Percentiles rank a stretch among this genome's conserved stretches.
These are phyloP conservation scores for Kodamaea anthophila DNA, from an alignment of 1,139 yeast genomes.

Conservation along the genomic window DNA sequence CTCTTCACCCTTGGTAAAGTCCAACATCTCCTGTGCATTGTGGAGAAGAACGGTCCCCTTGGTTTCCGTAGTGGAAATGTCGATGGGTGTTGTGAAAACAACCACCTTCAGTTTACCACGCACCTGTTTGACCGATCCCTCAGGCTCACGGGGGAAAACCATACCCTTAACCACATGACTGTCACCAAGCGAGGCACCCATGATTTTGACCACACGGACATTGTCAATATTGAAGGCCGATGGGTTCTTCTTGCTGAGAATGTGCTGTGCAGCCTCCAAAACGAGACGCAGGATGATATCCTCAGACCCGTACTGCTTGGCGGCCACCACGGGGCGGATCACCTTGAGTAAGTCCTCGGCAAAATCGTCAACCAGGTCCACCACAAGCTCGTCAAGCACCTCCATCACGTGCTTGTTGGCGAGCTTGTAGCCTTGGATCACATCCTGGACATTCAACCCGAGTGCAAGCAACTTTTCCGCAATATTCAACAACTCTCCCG, in stretches of 20 bases:
- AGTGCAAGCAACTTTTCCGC: slow-evolving; percentile 79
- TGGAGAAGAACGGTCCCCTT: slow-evolving; percentile 94
- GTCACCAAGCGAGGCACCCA: slow-evolving; percentile 78
- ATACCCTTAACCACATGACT: slow-evolving; percentile 89
- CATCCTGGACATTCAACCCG: slow-evolving; percentile 86
- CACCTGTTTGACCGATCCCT: slow-evolving; percentile 72
- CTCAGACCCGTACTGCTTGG: slow-evolving; percentile 91
- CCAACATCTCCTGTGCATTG: slow-evolving; percentile 94
- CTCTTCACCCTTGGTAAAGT: slow-evolving; percentile 94
- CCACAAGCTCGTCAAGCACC: slow-evolving; percentile 59
- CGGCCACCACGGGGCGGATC: slow-evolving; percentile 80
- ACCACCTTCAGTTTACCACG: slow-evolving; percentile 70
- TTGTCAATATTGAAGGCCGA: slow-evolving; percentile 68
- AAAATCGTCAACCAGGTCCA: slow-evolving; percentile 58
- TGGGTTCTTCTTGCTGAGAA: slow-evolving; percentile 63
- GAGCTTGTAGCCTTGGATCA: slow-evolving; percentile 81
- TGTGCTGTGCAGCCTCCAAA: slow-evolving; percentile 78
- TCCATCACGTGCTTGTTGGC: slow-evolving; percentile 71
- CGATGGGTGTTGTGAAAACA: slow-evolving; percentile 89
- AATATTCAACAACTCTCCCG: slow-evolving; percentile 84
- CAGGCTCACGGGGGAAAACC: slow-evolving; percentile 98
- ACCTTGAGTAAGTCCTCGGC: slow-evolving; percentile 61
- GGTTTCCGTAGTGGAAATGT: slow-evolving; percentile 91
- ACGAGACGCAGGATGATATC: slow-evolving; percentile 71
- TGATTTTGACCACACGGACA: slow-evolving; percentile 88